Evolutionary conservation across 257 asterid species (phyloP), one percentile per base, ranked within the genome.

Genomic region (Cynanchum wilfordii): DNA sequence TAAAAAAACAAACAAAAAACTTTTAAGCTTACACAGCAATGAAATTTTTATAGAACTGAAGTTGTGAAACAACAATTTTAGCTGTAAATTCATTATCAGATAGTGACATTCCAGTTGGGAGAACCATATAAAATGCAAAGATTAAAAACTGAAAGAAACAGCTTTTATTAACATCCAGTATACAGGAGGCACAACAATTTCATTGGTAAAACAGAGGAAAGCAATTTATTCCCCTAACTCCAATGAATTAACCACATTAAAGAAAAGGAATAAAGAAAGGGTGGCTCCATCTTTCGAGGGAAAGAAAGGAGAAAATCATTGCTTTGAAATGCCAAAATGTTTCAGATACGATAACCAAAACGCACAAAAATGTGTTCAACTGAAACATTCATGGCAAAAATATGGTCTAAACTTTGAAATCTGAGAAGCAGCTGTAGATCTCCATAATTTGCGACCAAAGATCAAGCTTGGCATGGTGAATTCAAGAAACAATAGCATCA

Each of bases 161-260:
- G n/a, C n/a, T n/a, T n/a, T n/a, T n/a, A n/a, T n/a, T n/a, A 52
- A 51, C 54, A 27, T n/a, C 29, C 30, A 33, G 45, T 47, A 20
- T 33, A 68, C 71, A 76, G 17, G 45, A 76, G 57, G 52, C 17
- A 44, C 8, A 49, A 25, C 38, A 10, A 49, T 36, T 52, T 52
- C 12, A 22, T 36, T 9, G 9, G 22, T 16, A 66, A 54, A 55
- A 7, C 1, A 42, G 38, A 10, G 17, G 6, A 0, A 52, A 16
- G 4, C 44, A 8, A 4, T 60, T 60, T 58, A 6, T 20, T 52
- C 55, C 1, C 16, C 63, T 22, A 4, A 58, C 19, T 27, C 36
- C 9, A 24, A 29, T 60, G 22, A 60, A 60, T 60, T 30, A 29
- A 58, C 10, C 33, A 27, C 44, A 60, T 29, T 11, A 4, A 60